Base-by-base conservation (phyloP, 768 basidiomycete species). In the Dentipellis fragilis region DNA sequence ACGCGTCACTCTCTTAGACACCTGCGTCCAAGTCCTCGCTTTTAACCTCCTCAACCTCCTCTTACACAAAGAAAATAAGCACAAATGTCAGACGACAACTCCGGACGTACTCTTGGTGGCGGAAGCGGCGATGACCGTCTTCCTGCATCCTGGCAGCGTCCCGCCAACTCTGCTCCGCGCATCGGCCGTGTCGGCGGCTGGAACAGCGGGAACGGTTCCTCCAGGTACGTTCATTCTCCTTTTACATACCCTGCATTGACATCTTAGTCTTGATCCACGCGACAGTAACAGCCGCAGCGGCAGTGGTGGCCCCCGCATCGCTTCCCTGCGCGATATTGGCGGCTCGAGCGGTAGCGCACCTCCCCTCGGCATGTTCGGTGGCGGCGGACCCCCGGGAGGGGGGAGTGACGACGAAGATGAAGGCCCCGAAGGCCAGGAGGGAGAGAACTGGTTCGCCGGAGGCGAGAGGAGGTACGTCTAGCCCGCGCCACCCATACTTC, bases 371-470 rank as follows among this genome's bases (percentile, higher is more conserved):
- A 48, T 46, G 21, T 19, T 42, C 40, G 40, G 40, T 19, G 21
- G 23, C 48, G 57, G 23, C 62, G 54, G 47, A 40, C 53, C 54
- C 50, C 42, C 62, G n/a, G 63, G 54, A 42, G 64, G 62, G 60
- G 68, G 63, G 34, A 71, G 72, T 6, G 75, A 74, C 54, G 76
- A 76, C 50, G 77, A 79, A 12, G 81, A 80, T 29, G 81, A 81
- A 1, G 77, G 75, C 10, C 74, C 74, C 3, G 77, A 78, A 38
- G 74, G 73, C 7, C 71, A 68, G 8, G 75, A 77, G 45, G 72
- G 71, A 4, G 74, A 76, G 37, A 76, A 78, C 16, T 89, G 85
- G 78, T 98, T 91, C 69, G 86, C 95, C 3, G 95, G 95, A n/a
- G 95, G 95, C 0, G 95, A 95, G 67, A 75, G 90, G 65, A 93